Percentiles rank a stretch among this genome's conserved stretches.
These are phyloP conservation scores for Fraxinus floribunda DNA, from an alignment of 305 asterid species.

Conservation along the genomic window DNA sequence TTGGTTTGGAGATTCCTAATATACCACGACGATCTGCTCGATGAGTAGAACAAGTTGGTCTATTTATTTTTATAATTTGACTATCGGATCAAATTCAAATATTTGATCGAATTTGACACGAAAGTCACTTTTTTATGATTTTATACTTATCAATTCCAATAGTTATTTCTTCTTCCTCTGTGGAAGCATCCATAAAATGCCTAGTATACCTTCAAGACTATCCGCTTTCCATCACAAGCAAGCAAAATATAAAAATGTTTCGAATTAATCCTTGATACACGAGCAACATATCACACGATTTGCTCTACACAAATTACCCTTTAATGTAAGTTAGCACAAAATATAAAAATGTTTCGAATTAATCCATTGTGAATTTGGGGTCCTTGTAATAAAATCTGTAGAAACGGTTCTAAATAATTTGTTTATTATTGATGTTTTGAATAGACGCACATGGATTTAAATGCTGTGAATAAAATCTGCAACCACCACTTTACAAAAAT, in stretches of 20 bases:
- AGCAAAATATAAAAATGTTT: no score
- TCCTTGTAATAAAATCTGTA: no score
- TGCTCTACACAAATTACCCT: no score
- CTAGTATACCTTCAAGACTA: no score
- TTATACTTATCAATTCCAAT: background rate
- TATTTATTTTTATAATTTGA: no score
- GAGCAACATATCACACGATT: no score
- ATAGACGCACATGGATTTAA: background rate
- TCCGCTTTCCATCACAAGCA: no score
- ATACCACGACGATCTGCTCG: background rate
- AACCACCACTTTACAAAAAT: background rate
- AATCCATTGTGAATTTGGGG: background rate
- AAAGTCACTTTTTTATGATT: background rate
- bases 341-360: background rate
- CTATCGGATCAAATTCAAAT: background rate
- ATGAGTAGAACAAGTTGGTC: background rate
- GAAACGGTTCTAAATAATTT: background rate
- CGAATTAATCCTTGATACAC: no score
- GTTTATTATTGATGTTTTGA: background rate
- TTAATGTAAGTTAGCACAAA: no score
- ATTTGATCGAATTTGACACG: background rate
- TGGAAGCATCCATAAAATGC: no score
- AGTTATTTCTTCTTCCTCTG: no score
- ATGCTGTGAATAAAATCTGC: background rate
- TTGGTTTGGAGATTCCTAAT: no score